Percentiles rank a stretch among this genome's conserved stretches.
phyloP scores from a whole-genome alignment of 768 basidiomycete species.

The Goffeauzyma gilvescens region DNA sequence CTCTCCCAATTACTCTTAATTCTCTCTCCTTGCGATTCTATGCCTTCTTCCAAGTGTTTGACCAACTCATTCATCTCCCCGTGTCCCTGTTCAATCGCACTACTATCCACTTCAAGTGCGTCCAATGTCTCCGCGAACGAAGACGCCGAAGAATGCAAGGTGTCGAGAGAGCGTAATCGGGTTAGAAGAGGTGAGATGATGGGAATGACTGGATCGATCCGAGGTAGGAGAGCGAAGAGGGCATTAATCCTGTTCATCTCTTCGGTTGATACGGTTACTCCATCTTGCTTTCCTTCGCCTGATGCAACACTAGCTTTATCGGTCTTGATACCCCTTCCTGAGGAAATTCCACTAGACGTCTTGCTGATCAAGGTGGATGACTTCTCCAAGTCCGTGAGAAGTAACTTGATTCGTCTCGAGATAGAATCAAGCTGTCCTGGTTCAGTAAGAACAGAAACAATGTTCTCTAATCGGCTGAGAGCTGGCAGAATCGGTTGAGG shows the following conservation, averaged over 20 bases:
- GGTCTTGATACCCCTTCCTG: not conserved
- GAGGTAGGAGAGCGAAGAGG: slow-evolving; percentile 33
- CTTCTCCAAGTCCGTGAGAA: slow-evolving; percentile 81
- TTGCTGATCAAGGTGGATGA: slow-evolving; percentile 32
- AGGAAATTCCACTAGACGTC: not conserved
- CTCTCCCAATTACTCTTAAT: slow-evolving; percentile 45
- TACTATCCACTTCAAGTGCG: slow-evolving; percentile 44
- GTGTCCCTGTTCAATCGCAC: slow-evolving; percentile 48
- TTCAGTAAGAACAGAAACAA: slow-evolving; percentile 73
- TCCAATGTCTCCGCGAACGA: slow-evolving; percentile 53
- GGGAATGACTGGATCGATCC: slow-evolving; percentile 35
- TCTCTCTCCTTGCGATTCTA: slow-evolving; percentile 55
- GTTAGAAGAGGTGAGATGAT: slow-evolving; percentile 59
- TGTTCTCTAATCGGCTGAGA: slow-evolving; percentile 61
- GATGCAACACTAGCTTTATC: not conserved
- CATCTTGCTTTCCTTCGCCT: not conserved
- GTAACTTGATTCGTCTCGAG: slow-evolving; percentile 75
- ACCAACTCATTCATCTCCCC: slow-evolving; percentile 55
- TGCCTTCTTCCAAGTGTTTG: slow-evolving; percentile 50
- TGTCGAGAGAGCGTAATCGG: slow-evolving; percentile 63
- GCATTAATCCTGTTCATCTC: slow-evolving; percentile 28
- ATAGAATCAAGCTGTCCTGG: slow-evolving; percentile 91
- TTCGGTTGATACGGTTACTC: not conserved
- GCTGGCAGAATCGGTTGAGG: slow-evolving; percentile 46
- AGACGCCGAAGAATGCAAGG: slow-evolving; percentile 61